phyloP scores from a whole-genome alignment of 164 flowering plant genomes.

The Chimonanthus salicifolius region DNA sequence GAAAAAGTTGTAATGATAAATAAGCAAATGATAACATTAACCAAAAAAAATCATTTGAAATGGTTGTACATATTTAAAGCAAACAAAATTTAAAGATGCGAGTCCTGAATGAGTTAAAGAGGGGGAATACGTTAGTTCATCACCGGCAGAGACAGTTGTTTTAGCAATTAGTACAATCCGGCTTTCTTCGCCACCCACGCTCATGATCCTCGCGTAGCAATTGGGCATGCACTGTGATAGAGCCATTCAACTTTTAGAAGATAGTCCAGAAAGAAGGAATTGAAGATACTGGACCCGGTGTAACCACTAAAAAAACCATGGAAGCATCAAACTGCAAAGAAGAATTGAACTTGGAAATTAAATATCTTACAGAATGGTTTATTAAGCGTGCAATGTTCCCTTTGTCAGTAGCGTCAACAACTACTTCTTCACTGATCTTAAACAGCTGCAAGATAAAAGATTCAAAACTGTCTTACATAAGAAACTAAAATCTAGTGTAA shows the following conservation, averaged over 20 bases:
- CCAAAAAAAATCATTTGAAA: too few relatives aligned
- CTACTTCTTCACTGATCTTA: constrained; percentile 91
- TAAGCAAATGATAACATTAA: neutral
- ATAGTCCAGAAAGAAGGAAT: constrained; percentile 5
- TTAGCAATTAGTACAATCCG: constrained; percentile 92
- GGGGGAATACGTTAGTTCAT: constrained; percentile 75
- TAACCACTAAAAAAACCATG: neutral
- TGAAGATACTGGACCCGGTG: neutral
- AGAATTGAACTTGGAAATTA: neutral
- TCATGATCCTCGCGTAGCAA: constrained; percentile 95
- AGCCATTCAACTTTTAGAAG: constrained; percentile 3
- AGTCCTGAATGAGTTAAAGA: neutral
- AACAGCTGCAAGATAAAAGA: constrained; percentile 57
- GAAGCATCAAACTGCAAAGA: neutral
- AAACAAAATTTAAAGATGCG: neutral
- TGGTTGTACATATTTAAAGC: neutral
- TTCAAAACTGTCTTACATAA: neutral
- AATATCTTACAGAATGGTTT: constrained; percentile 81
- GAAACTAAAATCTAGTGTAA: neutral
- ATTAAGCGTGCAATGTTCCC: constrained; percentile 95
- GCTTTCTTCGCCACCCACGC: constrained; percentile 63
- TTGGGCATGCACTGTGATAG: constrained; percentile 84
- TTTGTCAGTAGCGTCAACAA: constrained; percentile 84
- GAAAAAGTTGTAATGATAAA: neutral
- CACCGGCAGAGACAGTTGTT: constrained; percentile 71